Percentiles rank a stretch among this genome's conserved stretches.
phyloP scores from a whole-genome alignment of 1,139 yeast species.

The Starmera stellimalicola region DNA sequence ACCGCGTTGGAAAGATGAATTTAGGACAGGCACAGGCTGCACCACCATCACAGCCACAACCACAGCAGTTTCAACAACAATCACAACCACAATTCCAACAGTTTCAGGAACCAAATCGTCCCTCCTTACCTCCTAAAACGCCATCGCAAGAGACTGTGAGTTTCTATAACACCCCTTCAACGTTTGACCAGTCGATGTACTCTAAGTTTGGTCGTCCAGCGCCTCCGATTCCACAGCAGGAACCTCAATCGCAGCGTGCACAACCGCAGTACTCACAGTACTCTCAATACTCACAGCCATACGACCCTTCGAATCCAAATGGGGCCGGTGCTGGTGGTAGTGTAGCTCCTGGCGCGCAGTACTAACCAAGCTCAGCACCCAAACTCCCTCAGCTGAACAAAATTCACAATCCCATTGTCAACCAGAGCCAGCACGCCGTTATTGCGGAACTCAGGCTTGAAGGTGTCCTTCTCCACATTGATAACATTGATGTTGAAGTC shows the following conservation, averaged over 20 bases:
- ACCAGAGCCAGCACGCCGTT: conserved; percentile 51
- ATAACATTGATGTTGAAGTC: conserved; percentile 67
- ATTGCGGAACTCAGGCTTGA: conserved; percentile 39
- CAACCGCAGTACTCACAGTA: too few relatives aligned
- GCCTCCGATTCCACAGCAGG: conserved; percentile 1
- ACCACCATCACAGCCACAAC: conserved; percentile 8
- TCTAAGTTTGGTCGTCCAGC: conserved; percentile 12
- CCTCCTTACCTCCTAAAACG: background rate
- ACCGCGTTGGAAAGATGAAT: too few relatives aligned
- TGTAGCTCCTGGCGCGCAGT: too few relatives aligned
- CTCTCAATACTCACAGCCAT: conserved; percentile 10
- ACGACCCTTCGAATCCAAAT: conserved; percentile 13
- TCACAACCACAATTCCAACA: conserved; percentile 6
- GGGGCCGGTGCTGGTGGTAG: too few relatives aligned
- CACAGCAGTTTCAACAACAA: conserved; percentile 2
- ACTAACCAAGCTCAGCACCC: too few relatives aligned
- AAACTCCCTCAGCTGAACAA: too few relatives aligned
- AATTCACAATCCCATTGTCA: conserved; percentile 64
- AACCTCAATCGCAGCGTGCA: conserved; percentile 3
- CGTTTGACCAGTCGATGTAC: conserved; percentile 34
- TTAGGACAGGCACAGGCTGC: too few relatives aligned
- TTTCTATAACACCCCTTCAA: conserved; percentile 33
- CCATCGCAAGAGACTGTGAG: background rate
- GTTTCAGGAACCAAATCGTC: background rate
- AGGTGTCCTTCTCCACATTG: conserved; percentile 42